A percentile compares a stretch with the other conserved stretches of the same genome.
phyloP scores from a whole-genome alignment of 1,139 yeast genomes.

The Pichia sp. region DNA sequence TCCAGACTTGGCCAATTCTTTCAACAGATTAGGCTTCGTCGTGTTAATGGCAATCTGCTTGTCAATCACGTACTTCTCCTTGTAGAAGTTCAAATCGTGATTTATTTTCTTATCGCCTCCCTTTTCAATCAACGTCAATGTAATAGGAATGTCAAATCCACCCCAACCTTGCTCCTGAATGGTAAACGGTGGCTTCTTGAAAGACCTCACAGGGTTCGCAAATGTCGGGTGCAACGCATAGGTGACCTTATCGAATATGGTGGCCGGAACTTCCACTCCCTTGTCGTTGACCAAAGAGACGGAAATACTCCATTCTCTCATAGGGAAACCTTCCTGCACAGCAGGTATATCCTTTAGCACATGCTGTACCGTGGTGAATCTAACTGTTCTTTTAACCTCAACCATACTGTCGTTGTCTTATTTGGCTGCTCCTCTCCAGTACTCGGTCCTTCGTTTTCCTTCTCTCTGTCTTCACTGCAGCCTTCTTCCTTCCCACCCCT shows the following conservation, averaged over 20 bases:
- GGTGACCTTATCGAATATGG: slow-evolving; percentile 84
- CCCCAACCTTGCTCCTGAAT: slow-evolving; percentile 99
- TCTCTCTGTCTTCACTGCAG: too few relatives aligned
- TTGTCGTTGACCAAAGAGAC: slow-evolving; percentile 69
- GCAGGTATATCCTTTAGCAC: slow-evolving; percentile 81
- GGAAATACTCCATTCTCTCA: slow-evolving; percentile 88
- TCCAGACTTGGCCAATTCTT: slow-evolving; percentile 76
- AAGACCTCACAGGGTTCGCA: slow-evolving; percentile 75
- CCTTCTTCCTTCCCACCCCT: too few relatives aligned
- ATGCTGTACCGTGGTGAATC: slow-evolving; percentile 84
- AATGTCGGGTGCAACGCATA: slow-evolving; percentile 95
- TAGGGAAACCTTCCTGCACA: slow-evolving; percentile 87
- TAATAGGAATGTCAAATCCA: slow-evolving; percentile 84
- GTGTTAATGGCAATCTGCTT: slow-evolving; percentile 75
- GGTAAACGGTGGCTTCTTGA: slow-evolving; percentile 82
- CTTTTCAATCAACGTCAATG: slow-evolving; percentile 73
- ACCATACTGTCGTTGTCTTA: slow-evolving; percentile 24
- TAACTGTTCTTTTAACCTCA: slow-evolving; percentile 70
- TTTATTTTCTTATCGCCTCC: slow-evolving; percentile 81
- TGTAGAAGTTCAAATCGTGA: slow-evolving; percentile 84
- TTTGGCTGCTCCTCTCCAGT: too few relatives aligned
- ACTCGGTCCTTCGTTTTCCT: too few relatives aligned
- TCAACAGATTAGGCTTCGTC: slow-evolving; percentile 67
- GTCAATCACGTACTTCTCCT: slow-evolving; percentile 72
- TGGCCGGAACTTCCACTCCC: slow-evolving; percentile 84